Evolutionary conservation across 2,329 filamentous ascomycete genomes (phyloP).

Genomic region (Byssothecium circinans): DNA sequence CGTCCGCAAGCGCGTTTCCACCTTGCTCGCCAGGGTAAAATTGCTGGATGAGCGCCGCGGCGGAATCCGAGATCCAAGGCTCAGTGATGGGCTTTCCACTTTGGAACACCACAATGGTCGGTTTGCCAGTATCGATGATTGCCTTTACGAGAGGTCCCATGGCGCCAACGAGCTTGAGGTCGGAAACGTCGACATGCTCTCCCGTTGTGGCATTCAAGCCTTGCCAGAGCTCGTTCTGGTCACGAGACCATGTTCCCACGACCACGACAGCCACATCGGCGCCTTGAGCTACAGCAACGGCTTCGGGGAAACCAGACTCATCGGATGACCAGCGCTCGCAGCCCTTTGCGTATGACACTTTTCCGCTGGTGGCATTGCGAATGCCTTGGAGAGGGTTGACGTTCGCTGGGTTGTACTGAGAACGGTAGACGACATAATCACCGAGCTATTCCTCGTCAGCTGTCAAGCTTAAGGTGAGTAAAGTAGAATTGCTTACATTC

Average conservation of each 20-base stretch:
- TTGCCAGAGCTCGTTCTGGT: constrained; percentile 70
- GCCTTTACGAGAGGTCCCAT: constrained; percentile 68
- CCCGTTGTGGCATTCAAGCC: constrained; percentile 74
- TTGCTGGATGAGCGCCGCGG: constrained; percentile 69
- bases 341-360: constrained; percentile 67
- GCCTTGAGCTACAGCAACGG: constrained; percentile 64
- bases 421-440: constrained; percentile 70
- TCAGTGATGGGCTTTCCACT: constrained; percentile 74
- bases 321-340: constrained; percentile 74
- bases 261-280: constrained; percentile 74
- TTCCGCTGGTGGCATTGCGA: constrained; percentile 58
- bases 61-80: constrained; percentile 68
- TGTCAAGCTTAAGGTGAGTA: background rate
- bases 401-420: constrained; percentile 60
- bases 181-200: constrained; percentile 69
- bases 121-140: constrained; percentile 67
- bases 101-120: constrained; percentile 68
- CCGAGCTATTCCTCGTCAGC: constrained; percentile 58
- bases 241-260: constrained; percentile 74
- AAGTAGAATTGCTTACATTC: constrained; percentile 55
- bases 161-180: constrained; percentile 68
- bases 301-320: constrained; percentile 67
- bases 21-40: constrained; percentile 74
- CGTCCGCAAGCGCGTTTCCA: constrained; percentile 65
- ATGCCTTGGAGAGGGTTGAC: constrained; percentile 73